Base-by-base conservation (phyloP, 768 basidiomycete species). In the Hypsizygus marmoreus region DNA sequence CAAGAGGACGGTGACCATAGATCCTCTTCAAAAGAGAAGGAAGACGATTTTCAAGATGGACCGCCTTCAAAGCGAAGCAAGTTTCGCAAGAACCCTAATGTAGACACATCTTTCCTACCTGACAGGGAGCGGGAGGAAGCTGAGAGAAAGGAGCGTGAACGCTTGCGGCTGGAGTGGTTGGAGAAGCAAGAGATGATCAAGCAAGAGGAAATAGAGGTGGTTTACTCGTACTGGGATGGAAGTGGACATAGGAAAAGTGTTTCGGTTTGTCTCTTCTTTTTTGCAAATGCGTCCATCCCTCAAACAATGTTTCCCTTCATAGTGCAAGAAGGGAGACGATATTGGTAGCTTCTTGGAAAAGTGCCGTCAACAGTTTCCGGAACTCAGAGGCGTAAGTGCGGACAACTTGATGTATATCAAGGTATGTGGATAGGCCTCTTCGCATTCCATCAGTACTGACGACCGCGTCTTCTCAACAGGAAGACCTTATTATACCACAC, bases 371-470 rank as follows among this genome's bases (percentile, higher is more conserved):
- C 95, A 98, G 57, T 91, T 97, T 61, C 88, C 95, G 2, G 95
- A 98, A 67, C 76, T 99, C 29, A 72, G 95, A 43, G 86, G 87
- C 7, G 82, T 94, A 37, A 89, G 84, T 43, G 93, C 90, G 14
- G 97, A 99, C 67, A 99, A 98, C 63, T 68, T 99, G 28, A 98
- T 98, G 95, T 99, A 98, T 69, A 81, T 99, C 68, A 97, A 97
- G 81, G 91, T 88, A 48, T 44, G 77, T 47, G 29, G 29, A 39
- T n/a, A n/a, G n/a, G n/a, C n/a, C n/a, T n/a, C n/a, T n/a, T n/a
- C n/a, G n/a, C n/a, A n/a, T n/a, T n/a, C n/a, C n/a, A n/a, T n/a
- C n/a, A n/a, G n/a, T n/a, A n/a, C n/a, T n/a, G n/a, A n/a, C n/a
- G n/a, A n/a, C n/a, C n/a, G n/a, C n/a, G n/a, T n/a, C 36, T 46